Base-by-base conservation (phyloP, 192 early-diverging fungal genomes). In the Phycomyces blakesleeanus region DNA sequence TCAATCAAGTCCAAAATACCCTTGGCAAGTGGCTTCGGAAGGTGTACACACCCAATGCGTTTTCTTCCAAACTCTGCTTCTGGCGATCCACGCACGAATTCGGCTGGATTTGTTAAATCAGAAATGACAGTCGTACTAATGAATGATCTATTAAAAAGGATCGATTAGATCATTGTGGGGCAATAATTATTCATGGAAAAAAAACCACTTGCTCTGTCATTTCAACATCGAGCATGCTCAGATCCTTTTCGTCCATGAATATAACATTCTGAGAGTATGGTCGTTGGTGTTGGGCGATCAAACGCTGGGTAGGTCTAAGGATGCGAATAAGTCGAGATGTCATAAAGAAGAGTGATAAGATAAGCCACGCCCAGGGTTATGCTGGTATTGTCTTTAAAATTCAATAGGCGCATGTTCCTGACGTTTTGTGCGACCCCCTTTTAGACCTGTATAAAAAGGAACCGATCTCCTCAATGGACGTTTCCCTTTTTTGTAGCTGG, bases 41-140 rank as follows among this genome's bases (percentile, higher is more conserved):
- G 44, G 1, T 54, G 54, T 7, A 76, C 74, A 27, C 65, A 62
- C 3, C 78, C 78, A 18, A 79, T 76, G 34, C 74, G 61, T 27
- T 78, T 78, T 22, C 63, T 52, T 12, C 73, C 77, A 63, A 78
- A 78, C 2, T 59, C 55, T 18, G 73, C 77, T 55, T 75, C 73
- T 5, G 37, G 14, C n/a, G 78, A 76, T 9, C 68, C 57, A 42
- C 74, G 61, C 0, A 51, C 29, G 24, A 59, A 24, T 2, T 22
- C 49, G 3, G 41, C 59, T 51, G 57, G 41, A 1, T 27, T 20
- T 5, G 2, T 5, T 10, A 38, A 21, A 22, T 29, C 34, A 5
- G 40, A 21, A 11, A 58, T 21, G 57, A 18, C 20, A 38, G 53
- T 25, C 2, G 16, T 25, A 2, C 12, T 27, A 3, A 24, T 27